Base-by-base conservation (phyloP, 306 rosid species). In the Vachellia pachyceras region DNA sequence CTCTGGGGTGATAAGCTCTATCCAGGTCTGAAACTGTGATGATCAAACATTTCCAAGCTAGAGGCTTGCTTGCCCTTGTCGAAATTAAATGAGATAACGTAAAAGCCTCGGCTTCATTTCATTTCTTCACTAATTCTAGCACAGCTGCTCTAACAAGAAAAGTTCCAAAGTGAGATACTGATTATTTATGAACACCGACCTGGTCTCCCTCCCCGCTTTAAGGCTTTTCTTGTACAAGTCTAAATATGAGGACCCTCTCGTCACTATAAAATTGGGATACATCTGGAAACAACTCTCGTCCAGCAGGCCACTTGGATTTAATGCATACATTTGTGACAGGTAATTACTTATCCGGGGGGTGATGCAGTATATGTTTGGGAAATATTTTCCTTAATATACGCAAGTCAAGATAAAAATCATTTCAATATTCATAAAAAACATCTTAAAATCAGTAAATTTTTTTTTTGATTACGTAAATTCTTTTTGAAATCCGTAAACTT, bases 11-110 rank as follows among this genome's bases (percentile, higher is more conserved):
- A 35, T 10, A 18, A 76, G 58, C 20, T 12, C 37, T 54, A 52
- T 18, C 12, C 55, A 72, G 18, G 77, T 75, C 55, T 39, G 71
- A 25, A 60, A 71, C 69, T 72, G 46, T 61, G 33, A 41, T 66
- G 78, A 49, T 6, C 6, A 35, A 70, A 61, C 75, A 69, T 58
- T 49, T 76, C 23, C 7, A 54, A 54, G 4, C 41, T 9, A 36
- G n/a, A n/a, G 42, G 54, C 44, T 54, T 83, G 79, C 68, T 57
- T 67, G 17, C 47, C 60, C 41, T 72, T 66, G 39, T 60, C 73
- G 76, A 29, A 6, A n/a, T n/a, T n/a, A n/a, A n/a, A 58, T 75
- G 13, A 23, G 73, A 78, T 44, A 73, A 78, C 80, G 80, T 73
- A 45, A 77, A 83, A 73, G 73, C 54, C 69, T 68, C 33, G 33